Evolutionary conservation across 371 early-diverging fungal species (phyloP).

Genomic region (Conidiobolus incongruus): DNA sequence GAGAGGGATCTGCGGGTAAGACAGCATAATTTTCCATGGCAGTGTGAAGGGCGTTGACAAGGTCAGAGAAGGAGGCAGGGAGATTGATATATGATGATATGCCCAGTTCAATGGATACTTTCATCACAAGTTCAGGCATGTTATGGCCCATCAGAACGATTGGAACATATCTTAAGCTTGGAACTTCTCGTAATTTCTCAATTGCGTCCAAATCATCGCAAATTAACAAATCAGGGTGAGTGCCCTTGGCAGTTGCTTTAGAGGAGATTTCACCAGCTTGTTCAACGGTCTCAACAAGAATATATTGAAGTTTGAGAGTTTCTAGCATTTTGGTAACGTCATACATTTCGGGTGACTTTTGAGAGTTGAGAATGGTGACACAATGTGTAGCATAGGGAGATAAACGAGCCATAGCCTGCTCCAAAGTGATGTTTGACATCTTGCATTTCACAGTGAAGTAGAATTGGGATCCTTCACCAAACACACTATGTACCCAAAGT

Average conservation of each 20-base stretch:
- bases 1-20: too few relatives aligned
- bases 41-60: conserved; percentile 35
- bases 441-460: too few relatives aligned
- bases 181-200: too few relatives aligned
- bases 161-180: too few relatives aligned
- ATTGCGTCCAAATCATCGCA: too few relatives aligned
- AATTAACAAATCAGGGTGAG: too few relatives aligned
- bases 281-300: conserved; percentile 13
- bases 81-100: conserved; percentile 35
- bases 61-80: conserved; percentile 25
- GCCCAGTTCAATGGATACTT: conserved; percentile 31
- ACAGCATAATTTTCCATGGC: conserved; percentile 41
- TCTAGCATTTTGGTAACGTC: conserved; percentile 8
- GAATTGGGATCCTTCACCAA: conserved; percentile 45
- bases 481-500: conserved; percentile 43
- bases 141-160: too few relatives aligned
- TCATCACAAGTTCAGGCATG: conserved; percentile 28
- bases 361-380: conserved; percentile 16
- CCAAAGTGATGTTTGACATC: conserved; percentile 12
- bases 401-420: conserved; percentile 18
- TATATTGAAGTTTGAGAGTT: conserved; percentile 16
- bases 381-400: conserved; percentile 16
- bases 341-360: conserved; percentile 4
- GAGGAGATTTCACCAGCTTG: too few relatives aligned
- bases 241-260: too few relatives aligned